Evolutionary conservation across 352 stramenopile species (phyloP), one percentile per base, ranked within the genome.

Genomic region (Albugo candida): DNA sequence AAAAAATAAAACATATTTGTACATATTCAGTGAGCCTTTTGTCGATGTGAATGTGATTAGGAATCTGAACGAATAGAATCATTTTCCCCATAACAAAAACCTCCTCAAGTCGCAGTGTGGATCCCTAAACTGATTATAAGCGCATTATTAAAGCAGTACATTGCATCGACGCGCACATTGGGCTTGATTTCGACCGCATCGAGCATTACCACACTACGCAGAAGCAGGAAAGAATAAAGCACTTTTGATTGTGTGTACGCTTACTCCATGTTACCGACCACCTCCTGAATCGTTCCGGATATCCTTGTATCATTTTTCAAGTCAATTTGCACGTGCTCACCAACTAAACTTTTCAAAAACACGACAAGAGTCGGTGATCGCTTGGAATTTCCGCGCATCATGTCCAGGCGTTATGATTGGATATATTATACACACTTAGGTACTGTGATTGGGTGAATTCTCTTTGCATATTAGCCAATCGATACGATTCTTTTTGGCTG

Each of bases 71-170:
- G 52, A 78, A 92, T 11, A 92, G 56, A 45, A 92, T 67, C 12
- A 71, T 88, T 37, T 76, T 77, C 45, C 79, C 79, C 75, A 92
- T 92, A 47, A 92, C 74, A 27, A 89, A 92, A 16, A 92, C 69
- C 39, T 92, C 79, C 39, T 92, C 79, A 41, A 92, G 65, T 50
- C 59, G 55, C 24, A 81, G 20, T 11, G 52, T 67, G 3, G 55
- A 53, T 12, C 79, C 79, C 76, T 88, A 46, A 16, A 42, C 2
- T 18, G 27, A 35, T 16, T 14, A 40, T 14, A 39, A 5, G 3
- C 4, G 14, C 2, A 8, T 3, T 42, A 37, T 21, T 14, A 13
- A 17, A 13, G 6, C 20, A 34, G 6, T 41, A 42, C 13, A 47
- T 17, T 20, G 39, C 10, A 16, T 13, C 13, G 5, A 13, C 4